Evolutionary conservation across 768 basidiomycete genomes (phyloP).

Genomic region (Pleurotus djamor): DNA sequence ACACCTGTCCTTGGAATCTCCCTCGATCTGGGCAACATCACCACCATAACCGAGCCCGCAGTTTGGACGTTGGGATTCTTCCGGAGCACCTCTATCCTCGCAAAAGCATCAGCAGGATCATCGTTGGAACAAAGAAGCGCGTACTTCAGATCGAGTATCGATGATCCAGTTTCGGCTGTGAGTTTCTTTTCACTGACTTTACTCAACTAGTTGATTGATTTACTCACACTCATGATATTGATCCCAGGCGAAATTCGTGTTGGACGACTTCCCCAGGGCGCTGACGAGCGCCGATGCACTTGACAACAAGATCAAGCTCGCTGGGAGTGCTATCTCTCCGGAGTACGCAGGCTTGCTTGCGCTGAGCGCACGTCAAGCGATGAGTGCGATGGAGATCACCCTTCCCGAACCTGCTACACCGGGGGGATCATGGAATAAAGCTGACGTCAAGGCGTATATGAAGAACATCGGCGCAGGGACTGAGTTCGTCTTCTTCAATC

Average conservation of each 20-base stretch:
- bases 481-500: slow-evolving; percentile 22
- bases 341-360: slow-evolving; percentile 40
- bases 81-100: slow-evolving; percentile 31
- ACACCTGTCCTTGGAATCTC: slow-evolving; percentile 51
- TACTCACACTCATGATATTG: not conserved
- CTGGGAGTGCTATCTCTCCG: slow-evolving; percentile 31
- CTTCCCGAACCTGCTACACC: slow-evolving; percentile 24
- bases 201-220: not conserved
- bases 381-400: slow-evolving; percentile 47
- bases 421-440: slow-evolving; percentile 24
- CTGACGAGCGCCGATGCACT: slow-evolving; percentile 29
- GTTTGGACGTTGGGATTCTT: slow-evolving; percentile 35
- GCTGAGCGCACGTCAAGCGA: slow-evolving; percentile 40
- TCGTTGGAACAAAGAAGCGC: slow-evolving; percentile 24
- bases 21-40: slow-evolving; percentile 41
- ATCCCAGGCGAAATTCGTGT: slow-evolving; percentile 35
- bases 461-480: slow-evolving; percentile 38
- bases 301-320: slow-evolving; percentile 33
- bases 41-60: slow-evolving; percentile 21
- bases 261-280: slow-evolving; percentile 37
- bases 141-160: slow-evolving; percentile 34
- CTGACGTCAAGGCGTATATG: slow-evolving; percentile 45
- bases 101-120: slow-evolving; percentile 17
- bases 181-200: not conserved
- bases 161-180: slow-evolving; percentile 27